Percentiles rank a stretch among this genome's conserved stretches.
These are phyloP conservation scores for Nemania sp. DNA, from an alignment of 2,329 filamentous ascomycete genomes.

Conservation along the genomic window DNA sequence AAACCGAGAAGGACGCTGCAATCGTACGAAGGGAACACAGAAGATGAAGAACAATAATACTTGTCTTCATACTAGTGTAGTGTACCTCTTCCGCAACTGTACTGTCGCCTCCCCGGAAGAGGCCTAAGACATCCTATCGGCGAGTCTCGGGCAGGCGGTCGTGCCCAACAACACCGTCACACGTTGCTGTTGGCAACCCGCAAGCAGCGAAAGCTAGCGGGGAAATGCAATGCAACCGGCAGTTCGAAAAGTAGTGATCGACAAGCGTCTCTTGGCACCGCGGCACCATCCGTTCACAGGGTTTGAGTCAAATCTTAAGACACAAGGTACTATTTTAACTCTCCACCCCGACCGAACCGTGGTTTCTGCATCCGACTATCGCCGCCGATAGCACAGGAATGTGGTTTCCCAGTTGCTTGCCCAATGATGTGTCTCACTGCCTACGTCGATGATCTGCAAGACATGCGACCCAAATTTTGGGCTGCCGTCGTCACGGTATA, in stretches of 20 bases:
- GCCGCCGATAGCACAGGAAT: conserved; percentile 14
- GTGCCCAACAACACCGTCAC: no score
- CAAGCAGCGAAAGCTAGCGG: not conserved
- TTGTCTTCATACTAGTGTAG: no score
- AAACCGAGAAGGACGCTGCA: no score
- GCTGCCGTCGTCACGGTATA: not conserved
- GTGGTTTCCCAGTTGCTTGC: not conserved
- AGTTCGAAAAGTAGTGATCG: conserved; percentile 11
- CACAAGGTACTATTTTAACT: not conserved
- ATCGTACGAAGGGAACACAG: no score
- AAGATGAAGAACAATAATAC: no score
- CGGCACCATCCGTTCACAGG: not conserved
- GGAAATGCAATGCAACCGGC: not conserved
- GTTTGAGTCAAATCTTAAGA: not conserved
- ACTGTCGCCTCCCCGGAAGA: no score
- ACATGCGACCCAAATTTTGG: not conserved
- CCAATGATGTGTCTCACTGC: not conserved
- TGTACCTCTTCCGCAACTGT: no score
- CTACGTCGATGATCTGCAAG: conserved; percentile 11
- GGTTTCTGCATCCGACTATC: not conserved
- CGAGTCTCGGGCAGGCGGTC: no score
- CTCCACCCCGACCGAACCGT: not conserved
- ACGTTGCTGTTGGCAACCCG: no score
- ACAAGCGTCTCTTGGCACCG: conserved; percentile 15
- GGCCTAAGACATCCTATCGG: no score